A percentile compares a stretch with the other conserved stretches of the same genome.
Evolutionary conservation across 225 moss, liverwort and hornwort species (phyloP).

Genomic region (Sphagnum contortum): DNA sequence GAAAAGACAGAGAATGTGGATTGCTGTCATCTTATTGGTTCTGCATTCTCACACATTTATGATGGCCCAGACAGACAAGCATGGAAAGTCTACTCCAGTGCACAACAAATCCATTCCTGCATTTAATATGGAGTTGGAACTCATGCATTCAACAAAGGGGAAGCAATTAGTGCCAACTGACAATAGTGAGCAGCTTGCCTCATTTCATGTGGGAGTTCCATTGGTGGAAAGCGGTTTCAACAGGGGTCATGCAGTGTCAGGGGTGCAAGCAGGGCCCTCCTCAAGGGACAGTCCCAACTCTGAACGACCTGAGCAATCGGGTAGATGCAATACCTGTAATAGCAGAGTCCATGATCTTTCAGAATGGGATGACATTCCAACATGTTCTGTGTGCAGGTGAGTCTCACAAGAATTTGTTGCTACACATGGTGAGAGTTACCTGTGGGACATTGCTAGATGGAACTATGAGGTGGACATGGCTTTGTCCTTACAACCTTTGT

Average conservation of each 20-base stretch:
- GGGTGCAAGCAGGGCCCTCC: conserved; percentile 45
- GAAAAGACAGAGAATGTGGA: too few species aligned
- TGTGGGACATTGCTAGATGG: too few species aligned
- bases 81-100: conserved; percentile 6
- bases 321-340: conserved; percentile 20
- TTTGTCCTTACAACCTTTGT: too few species aligned
- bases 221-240: conserved; percentile 16
- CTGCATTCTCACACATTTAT: too few species aligned
- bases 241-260: conserved; percentile 19
- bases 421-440: neutral
- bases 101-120: conserved; percentile 11
- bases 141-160: conserved; percentile 14
- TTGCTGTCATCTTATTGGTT: too few species aligned
- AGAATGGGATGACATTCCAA: conserved; percentile 13
- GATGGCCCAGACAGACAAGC: conserved; percentile 24
- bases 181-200: conserved; percentile 18
- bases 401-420: neutral
- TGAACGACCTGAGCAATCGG: conserved; percentile 18
- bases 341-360: conserved; percentile 12
- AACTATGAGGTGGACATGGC: too few species aligned
- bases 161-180: conserved; percentile 15
- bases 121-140: conserved; percentile 13
- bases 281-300: conserved; percentile 16
- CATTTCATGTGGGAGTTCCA: conserved; percentile 14
- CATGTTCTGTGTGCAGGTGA: conserved; percentile 40